Conservation (phyloP, 305 asterid species). For the Caryopteris hybrid region DNA sequence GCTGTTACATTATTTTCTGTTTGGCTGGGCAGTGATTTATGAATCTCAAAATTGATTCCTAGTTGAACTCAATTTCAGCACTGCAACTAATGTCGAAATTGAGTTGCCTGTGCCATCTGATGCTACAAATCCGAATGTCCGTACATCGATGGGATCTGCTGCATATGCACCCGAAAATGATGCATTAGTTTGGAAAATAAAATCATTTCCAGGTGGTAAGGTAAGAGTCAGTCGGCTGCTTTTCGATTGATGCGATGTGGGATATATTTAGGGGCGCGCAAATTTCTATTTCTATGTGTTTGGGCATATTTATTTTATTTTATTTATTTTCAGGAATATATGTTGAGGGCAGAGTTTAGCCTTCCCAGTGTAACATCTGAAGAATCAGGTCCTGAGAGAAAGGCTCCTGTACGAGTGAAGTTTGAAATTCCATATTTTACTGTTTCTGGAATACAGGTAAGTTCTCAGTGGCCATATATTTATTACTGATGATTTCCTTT, state of each 20-base stretch:
- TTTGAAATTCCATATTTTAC: conserved; percentile 97
- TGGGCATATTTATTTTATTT: background rate
- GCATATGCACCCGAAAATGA: conserved; percentile 88
- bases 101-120: conserved; percentile 93
- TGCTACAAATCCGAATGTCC: conserved; percentile 84
- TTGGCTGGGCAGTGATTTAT: background rate
- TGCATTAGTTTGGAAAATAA: conserved; percentile 86
- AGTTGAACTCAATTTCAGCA: conserved; percentile 48
- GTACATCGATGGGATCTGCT: conserved; percentile 95
- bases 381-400: conserved; percentile 76
- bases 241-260: background rate
- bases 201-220: conserved; percentile 96
- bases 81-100: conserved; percentile 91
- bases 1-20: background rate
- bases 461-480: conserved; percentile 67
- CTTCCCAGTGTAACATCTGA: conserved; percentile 92
- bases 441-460: conserved; percentile 95
- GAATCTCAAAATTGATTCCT: conserved; percentile 11
- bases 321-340: conserved; percentile 57
- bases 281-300: background rate
- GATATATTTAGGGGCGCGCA: background rate
- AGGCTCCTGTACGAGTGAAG: conserved; percentile 92
- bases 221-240: conserved; percentile 30
- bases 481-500: conserved; percentile 19
- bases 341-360: conserved; percentile 89